Base-by-base conservation (phyloP, 2,329 filamentous ascomycete genomes). In the Malbranchea zuffiana region DNA sequence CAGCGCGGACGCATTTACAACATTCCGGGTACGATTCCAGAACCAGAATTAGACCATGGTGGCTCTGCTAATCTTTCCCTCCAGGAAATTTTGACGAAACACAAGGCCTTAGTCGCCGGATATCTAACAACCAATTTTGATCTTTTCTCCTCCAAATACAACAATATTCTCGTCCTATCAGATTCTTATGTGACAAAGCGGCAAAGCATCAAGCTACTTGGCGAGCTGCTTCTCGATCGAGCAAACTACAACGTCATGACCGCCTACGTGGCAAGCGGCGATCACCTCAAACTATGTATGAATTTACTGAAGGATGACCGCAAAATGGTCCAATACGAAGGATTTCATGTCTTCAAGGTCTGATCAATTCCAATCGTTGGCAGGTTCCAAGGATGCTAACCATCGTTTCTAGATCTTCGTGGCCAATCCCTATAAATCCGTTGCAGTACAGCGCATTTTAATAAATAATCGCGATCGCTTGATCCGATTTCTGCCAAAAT, bases 231-330 rank as follows among this genome's bases (percentile, higher is more conserved):
- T 39, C 72, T 98, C 21, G 90, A 96, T 59, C 78, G 90, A 28
- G 85, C 88, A 45, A 96, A 98, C 62, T 98, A 98, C 67, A 85
- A 79, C 55, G 85, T 96, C 55, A 98, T 98, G 90, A 96, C 88
- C 40, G 78, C 82, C 44, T 98, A 96, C 56, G 90, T 98, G 41
- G 87, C 94, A 58, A 80, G 82, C 32, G 87, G 87, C 42, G 88
- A 96, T 56, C 87, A 98, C 55, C 73, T 98, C 50, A 98, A 98
- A 66, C 82, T 96, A 46, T 90, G 87, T 66, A 98, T 98, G 90
- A 96, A 93, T 60, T 70, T 98, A 42, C 68, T 98, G 43, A 80
- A 86, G 48, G 90, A 96, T 59, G 88, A 96, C 60, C 77, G 88
- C 49, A 90, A 93, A 61, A 98, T 98, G 87, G 90, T 98, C 44